A percentile compares a stretch with the other conserved stretches of the same genome.
Conservation (phyloP, 371 early-diverging fungal species). For the Parasitella parasitica region DNA sequence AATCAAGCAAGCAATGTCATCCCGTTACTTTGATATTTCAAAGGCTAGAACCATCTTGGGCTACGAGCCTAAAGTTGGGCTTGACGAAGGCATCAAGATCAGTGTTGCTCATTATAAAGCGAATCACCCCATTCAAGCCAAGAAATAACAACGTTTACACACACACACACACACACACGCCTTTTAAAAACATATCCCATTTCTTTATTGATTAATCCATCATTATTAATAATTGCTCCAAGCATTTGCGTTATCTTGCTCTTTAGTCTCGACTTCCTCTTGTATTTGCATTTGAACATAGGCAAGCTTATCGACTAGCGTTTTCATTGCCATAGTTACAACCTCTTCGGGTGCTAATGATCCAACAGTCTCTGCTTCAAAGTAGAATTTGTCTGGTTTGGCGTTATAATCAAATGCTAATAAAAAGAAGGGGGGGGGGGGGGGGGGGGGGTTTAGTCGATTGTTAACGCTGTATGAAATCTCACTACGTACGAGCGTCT, state of each 20-base stretch:
- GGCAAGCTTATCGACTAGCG: slow-evolving; percentile 82
- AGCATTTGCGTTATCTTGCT: slow-evolving; percentile 35
- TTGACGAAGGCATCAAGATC: slow-evolving; percentile 71
- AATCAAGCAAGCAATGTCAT: slow-evolving; percentile 71
- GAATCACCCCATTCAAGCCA: background rate
- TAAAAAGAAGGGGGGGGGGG: too few species aligned
- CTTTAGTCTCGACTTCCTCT: slow-evolving; percentile 55
- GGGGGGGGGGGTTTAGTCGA: too few species aligned
- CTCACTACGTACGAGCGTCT: slow-evolving; percentile 52
- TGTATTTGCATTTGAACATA: slow-evolving; percentile 76
- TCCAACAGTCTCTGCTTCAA: slow-evolving; percentile 90
- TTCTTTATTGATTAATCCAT: background rate
- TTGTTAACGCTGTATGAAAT: background rate
- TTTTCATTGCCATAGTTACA: slow-evolving; percentile 78
- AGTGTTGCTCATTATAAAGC: slow-evolving; percentile 31
- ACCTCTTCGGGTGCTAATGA: slow-evolving; percentile 87
- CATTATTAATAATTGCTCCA: slow-evolving; percentile 27
- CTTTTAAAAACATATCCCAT: background rate
- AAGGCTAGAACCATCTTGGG: slow-evolving; percentile 79
- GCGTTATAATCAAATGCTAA: slow-evolving; percentile 85
- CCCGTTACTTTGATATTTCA: slow-evolving; percentile 77
- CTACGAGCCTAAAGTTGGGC: slow-evolving; percentile 71
- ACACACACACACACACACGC: too few species aligned
- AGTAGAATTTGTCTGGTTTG: slow-evolving; percentile 86
- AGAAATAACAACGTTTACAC: background rate